Percentiles rank a stretch among this genome's conserved stretches.
These are phyloP conservation scores for Ceratocystis eucalypticola DNA, from an alignment of 2,329 filamentous ascomycete genomes.

Conservation along the genomic window DNA sequence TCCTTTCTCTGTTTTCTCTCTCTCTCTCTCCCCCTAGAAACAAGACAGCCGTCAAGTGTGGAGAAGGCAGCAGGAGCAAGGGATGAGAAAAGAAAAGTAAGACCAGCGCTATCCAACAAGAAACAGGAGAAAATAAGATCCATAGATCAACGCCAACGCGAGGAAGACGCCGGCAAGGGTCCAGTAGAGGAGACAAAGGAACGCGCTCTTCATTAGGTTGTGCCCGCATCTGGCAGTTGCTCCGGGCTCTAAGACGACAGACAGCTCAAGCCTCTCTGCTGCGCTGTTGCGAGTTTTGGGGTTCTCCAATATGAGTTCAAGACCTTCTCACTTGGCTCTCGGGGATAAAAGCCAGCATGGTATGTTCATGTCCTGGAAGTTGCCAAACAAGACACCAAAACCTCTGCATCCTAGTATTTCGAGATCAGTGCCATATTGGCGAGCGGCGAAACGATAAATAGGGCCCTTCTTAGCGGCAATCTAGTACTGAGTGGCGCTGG, in stretches of 20 bases:
- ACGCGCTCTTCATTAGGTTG: background rate
- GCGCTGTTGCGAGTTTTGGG: background rate
- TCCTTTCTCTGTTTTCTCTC: background rate
- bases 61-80: background rate
- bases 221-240: background rate
- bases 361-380: background rate
- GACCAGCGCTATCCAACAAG: background rate
- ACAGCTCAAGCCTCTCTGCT: background rate
- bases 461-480: background rate
- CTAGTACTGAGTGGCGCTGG: background rate
- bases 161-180: background rate
- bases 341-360: background rate
- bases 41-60: constrained; percentile 4
- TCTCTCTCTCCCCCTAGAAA: background rate
- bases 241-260: background rate
- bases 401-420: background rate
- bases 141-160: background rate
- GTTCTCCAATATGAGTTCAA: background rate
- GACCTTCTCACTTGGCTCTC: background rate
- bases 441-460: background rate
- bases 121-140: background rate
- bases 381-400: background rate
- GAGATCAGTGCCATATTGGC: background rate
- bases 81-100: background rate
- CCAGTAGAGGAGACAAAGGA: constrained; percentile 3